These are phyloP conservation scores for Obelidium mucronatum DNA, from an alignment of 192 early-diverging fungal genomes.

Conservation along the genomic window DNA sequence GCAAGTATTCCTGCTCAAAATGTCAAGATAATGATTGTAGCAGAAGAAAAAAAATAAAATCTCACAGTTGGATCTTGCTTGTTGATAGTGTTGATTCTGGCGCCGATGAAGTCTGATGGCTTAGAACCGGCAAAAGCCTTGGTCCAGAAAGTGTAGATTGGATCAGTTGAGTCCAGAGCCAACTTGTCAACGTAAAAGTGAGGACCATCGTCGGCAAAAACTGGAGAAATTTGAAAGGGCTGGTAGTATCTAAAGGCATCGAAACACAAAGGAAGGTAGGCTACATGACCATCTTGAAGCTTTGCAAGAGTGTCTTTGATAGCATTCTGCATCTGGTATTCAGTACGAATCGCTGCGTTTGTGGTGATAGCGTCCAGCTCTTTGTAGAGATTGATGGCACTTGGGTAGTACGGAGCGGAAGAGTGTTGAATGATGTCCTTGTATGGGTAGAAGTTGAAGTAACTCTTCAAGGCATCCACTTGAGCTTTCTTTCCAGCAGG, in stretches of 20 bases:
- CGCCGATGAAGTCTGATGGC: background rate
- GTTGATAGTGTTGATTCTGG: constrained; percentile 10
- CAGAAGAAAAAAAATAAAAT: too few species aligned
- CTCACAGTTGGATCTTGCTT: background rate
- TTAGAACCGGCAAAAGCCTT: background rate
- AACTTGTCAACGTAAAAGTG: background rate
- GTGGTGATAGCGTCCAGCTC: constrained; percentile 3
- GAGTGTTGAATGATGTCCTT: background rate
- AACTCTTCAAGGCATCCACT: constrained; percentile 32
- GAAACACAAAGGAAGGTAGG: background rate
- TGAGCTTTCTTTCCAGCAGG: constrained; percentile 23
- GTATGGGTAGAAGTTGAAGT: constrained; percentile 35
- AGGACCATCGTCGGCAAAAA: background rate
- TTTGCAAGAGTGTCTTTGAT: background rate
- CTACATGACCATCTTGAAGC: constrained; percentile 15
- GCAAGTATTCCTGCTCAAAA: constrained; percentile 31
- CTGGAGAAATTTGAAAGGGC: constrained; percentile 2
- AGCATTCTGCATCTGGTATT: background rate
- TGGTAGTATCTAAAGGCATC: constrained; percentile 1
- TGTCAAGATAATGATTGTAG: too few species aligned
- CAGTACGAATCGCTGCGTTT: background rate
- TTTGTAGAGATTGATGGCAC: background rate
- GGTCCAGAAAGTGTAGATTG: background rate
- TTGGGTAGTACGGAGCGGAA: constrained; percentile 13
- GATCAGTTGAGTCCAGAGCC: background rate